Evolutionary conservation across 805 yeast species (phyloP), one percentile per base, ranked within the genome.

Genomic region (Nakazawaea peltata): DNA sequence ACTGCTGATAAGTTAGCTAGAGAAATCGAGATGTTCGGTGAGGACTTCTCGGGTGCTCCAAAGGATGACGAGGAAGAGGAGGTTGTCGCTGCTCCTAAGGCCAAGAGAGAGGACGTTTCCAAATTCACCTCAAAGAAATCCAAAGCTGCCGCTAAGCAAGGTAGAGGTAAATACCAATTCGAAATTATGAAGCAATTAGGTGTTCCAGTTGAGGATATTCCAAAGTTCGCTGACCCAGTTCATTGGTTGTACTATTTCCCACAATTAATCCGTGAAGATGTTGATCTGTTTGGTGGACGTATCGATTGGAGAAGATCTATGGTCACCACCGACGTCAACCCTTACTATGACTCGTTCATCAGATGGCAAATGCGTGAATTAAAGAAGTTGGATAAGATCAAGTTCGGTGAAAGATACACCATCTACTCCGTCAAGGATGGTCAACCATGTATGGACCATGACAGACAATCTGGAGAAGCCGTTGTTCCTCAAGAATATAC

Each of bases 381-480:
- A 58, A 84, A 77, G 66, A 87, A 75, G 31, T 63, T 71, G 40
- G 95, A 90, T 44, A 90, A 86, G 65, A 87, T 92, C 65, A 92
- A 90, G 68, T 92, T 92, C 49, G 98, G 98, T 61, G 94, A 90
- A 68, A 81, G 98, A 66, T 85, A 87, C 69, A 92, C 98, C 47
- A 85, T 92, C 52, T 92, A 85, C 65, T 88, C 97, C 28, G 95
- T 87, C 56, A 90, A 84, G 65, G 98, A 92, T 63, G 97, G 97
- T 45, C 98, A 92, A 69, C 94, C 98, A 26, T 92, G 98, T 71
- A 88, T 92, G 90, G 98, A 92, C 62, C 98, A 92, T 61, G 98
- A 92, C 63, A 81, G 98, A 71, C 82, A 74, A 61, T 75, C 90
- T 33, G 98, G 98, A 57, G 98, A 92, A 67, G 97, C 94, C 60